Evolutionary conservation across 108 stramenopile species (phyloP), one percentile per base, ranked within the genome.

Genomic region (Poteriospumella lacustris): DNA sequence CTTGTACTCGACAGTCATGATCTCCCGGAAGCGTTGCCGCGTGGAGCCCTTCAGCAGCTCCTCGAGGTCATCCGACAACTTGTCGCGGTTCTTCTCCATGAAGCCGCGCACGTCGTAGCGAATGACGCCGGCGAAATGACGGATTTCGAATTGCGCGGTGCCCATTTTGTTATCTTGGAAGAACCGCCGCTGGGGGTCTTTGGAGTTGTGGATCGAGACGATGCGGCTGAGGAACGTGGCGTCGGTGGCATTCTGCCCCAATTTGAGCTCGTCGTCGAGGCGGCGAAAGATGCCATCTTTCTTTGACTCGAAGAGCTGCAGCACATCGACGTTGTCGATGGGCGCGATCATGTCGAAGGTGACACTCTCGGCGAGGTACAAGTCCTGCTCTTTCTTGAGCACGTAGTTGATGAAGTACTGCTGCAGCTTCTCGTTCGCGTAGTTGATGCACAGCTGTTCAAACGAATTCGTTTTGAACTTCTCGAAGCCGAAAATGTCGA

Each of bases 251-350:
- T 85, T 81, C 39, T 95, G 95, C n/a, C n/a, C n/a, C 59, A 92
- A 81, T 36, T 92, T 91, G 68, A 93, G 94, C 70, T 94, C 92
- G 67, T 97, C 96, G 78, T 97, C 95, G 42, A 96, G 78, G 12
- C 96, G 75, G 15, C 92, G 88, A 44, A 96, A 69, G 67, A 97
- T 92, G 72, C 95, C 95, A 39, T 91, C 87, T 39, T 89, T 89
- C 77, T 90, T 77, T 3, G 76, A 68, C 68, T 87, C 83, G 44
- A 87, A 84, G 5, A 85, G 68, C 9, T 41, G 78, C 26, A 87
- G 78, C 39, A 58, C 72, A 52, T 83, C 83, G 29, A 69, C 70
- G 81, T 84, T 84, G 29, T 85, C 83, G 2, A 80, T 42, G 42
- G 81, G 81, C 68, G 59, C 43, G 26, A 83, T 69, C 31, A 82